Conservation (phyloP, 352 stramenopile species). For the Pythium coloratum region DNA sequence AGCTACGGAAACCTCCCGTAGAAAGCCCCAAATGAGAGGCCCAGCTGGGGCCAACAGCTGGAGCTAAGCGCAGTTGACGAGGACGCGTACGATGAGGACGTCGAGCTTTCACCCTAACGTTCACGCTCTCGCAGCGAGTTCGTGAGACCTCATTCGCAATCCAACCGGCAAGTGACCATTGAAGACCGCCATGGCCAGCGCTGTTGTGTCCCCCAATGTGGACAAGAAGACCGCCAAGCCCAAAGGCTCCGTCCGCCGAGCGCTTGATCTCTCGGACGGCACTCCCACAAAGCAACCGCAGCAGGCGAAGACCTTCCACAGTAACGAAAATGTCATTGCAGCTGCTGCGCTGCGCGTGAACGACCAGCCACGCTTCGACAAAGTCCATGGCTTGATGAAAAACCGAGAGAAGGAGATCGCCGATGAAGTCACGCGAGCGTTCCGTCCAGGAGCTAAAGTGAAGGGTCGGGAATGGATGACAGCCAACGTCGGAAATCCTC, state of each 20-base stretch:
- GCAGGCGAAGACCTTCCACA: neutral
- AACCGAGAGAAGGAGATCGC: conserved; percentile 4
- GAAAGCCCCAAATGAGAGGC: neutral
- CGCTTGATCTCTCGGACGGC: neutral
- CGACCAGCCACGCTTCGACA: conserved; percentile 6
- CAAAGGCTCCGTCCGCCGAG: neutral
- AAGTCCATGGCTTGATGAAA: conserved; percentile 7
- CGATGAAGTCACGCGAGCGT: neutral
- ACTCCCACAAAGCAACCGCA: neutral
- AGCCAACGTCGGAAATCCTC: conserved; percentile 7
- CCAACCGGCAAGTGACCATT: neutral
- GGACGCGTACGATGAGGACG: neutral
- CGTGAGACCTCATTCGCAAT: neutral
- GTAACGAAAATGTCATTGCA: neutral
- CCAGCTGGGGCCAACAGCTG: neutral
- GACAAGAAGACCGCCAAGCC: neutral
- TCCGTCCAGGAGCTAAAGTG: neutral
- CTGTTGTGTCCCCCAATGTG: neutral
- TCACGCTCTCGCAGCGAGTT: too few relatives aligned
- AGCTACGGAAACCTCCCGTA: too few relatives aligned
- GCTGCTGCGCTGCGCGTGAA: neutral
- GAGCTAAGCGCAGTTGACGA: neutral
- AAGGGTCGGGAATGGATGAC: conserved; percentile 8
- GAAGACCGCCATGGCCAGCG: neutral
- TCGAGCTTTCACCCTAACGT: neutral